These are phyloP conservation scores for Zizania latifolia DNA, from an alignment of 176 grass and related monocot genomes.

Conservation along the genomic window DNA sequence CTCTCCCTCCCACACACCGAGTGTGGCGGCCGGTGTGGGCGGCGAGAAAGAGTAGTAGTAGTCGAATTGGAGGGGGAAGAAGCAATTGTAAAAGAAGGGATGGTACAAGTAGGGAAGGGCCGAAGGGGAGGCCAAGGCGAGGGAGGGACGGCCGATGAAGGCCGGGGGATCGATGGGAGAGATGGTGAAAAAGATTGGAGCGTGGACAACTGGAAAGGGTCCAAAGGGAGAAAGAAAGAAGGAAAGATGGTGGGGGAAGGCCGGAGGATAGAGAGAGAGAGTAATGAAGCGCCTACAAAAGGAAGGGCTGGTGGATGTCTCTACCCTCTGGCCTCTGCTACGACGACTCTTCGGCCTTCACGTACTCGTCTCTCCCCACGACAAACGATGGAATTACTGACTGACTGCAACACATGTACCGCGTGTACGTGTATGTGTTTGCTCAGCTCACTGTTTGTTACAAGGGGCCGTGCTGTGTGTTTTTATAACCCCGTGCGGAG, in stretches of 20 bases:
- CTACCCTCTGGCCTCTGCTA: too few species aligned
- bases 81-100: conserved; percentile 41
- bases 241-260: neutral
- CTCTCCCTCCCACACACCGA: conserved; percentile 33
- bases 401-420: neutral
- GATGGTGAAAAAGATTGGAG: conserved; percentile 42
- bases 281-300: conserved; percentile 29
- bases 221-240: conserved; percentile 11
- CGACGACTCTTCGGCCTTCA: neutral
- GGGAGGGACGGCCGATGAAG: neutral
- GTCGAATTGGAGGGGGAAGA: conserved; percentile 44
- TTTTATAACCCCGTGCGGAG: neutral
- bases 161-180: neutral
- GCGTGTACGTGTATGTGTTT: neutral
- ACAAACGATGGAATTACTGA: neutral
- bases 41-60: neutral
- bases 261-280: neutral
- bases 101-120: conserved; percentile 41
- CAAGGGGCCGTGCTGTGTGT: conserved; percentile 9
- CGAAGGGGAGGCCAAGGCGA: neutral
- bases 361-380: neutral
- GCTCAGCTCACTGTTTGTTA: conserved; percentile 14
- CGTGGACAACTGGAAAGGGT: conserved; percentile 67
- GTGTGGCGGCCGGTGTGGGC: conserved; percentile 30
- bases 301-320: conserved; percentile 17